Percentiles rank a stretch among this genome's conserved stretches.
phyloP scores from a whole-genome alignment of 768 basidiomycete genomes.

The Filobasidium wieringae region DNA sequence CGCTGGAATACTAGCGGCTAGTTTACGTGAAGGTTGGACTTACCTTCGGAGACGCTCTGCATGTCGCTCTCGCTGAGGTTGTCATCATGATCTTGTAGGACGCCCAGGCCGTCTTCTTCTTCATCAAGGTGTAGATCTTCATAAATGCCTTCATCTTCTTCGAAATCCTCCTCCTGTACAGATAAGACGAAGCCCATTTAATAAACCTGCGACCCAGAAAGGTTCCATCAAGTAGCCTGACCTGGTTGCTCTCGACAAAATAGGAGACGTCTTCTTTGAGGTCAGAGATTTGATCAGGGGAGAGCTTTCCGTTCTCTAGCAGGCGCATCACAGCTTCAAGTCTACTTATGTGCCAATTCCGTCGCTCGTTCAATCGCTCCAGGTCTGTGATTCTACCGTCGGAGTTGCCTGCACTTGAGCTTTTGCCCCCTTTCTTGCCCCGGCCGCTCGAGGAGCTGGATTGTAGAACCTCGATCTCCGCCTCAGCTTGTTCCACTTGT shows the following conservation, averaged over 20 bases:
- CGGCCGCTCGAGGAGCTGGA: slow-evolving; percentile 38
- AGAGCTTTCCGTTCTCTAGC: slow-evolving; percentile 81
- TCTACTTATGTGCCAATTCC: slow-evolving; percentile 87
- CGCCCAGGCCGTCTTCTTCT: slow-evolving; percentile 66
- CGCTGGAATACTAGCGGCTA: no score
- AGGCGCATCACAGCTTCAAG: slow-evolving; percentile 86
- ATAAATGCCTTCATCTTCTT: slow-evolving; percentile 93
- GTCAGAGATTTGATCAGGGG: slow-evolving; percentile 63
- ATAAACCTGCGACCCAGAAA: neutral
- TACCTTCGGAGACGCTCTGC: slow-evolving; percentile 4
- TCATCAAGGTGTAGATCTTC: slow-evolving; percentile 95
- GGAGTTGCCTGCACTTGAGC: slow-evolving; percentile 32
- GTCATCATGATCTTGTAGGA: slow-evolving; percentile 3
- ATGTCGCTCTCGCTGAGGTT: slow-evolving; percentile 1
- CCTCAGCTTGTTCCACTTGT: slow-evolving; percentile 88
- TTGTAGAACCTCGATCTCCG: slow-evolving; percentile 79
- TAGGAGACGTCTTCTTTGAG: slow-evolving; percentile 92
- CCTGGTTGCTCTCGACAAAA: slow-evolving; percentile 90
- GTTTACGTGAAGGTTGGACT: no score
- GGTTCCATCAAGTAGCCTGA: slow-evolving; percentile 43
- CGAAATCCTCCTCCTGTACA: slow-evolving; percentile 83
- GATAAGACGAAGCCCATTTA: neutral
- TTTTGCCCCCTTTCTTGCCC: slow-evolving; percentile 69
- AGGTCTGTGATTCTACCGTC: slow-evolving; percentile 65
- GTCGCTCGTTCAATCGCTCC: slow-evolving; percentile 77